Conservation (phyloP, 2,329 filamentous ascomycete genomes). For the Nigrospora osmanthi region DNA sequence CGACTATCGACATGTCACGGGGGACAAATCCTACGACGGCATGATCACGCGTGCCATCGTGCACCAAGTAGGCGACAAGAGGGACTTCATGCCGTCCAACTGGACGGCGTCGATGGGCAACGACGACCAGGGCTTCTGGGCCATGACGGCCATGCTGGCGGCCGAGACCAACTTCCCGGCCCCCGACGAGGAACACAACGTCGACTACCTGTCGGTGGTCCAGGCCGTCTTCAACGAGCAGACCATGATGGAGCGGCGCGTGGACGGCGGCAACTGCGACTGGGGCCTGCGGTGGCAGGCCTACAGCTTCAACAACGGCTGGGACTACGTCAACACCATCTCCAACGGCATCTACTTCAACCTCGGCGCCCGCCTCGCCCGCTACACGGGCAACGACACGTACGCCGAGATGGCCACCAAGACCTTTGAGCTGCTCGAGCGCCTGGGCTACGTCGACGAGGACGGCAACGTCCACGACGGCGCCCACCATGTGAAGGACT, state of each 20-base stretch:
- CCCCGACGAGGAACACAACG: conserved; percentile 24
- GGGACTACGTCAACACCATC: conserved; percentile 54
- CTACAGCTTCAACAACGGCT: conserved; percentile 53
- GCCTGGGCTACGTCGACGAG: conserved; percentile 41
- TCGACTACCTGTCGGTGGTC: conserved; percentile 46
- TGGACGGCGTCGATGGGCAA: conserved; percentile 39
- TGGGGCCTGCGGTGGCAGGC: conserved; percentile 65
- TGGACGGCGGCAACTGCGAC: conserved; percentile 40
- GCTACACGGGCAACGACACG: conserved; percentile 49
- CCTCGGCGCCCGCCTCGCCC: conserved; percentile 48
- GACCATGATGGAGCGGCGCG: conserved; percentile 26
- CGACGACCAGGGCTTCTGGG: conserved; percentile 56
- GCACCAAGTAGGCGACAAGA: conserved; percentile 36
- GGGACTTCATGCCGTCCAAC: conserved; percentile 42
- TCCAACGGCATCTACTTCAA: conserved; percentile 44
- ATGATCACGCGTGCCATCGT: conserved; percentile 29
- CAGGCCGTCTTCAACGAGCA: conserved; percentile 49
- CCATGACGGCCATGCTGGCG: conserved; percentile 46
- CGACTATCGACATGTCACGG: conserved; percentile 31
- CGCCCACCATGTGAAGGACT: conserved; percentile 40
- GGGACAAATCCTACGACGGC: conserved; percentile 43
- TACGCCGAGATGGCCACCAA: conserved; percentile 48
- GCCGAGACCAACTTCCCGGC: conserved; percentile 46
- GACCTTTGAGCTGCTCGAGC: conserved; percentile 47
- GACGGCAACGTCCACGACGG: conserved; percentile 55